These are phyloP conservation scores for Acanthochlamys bracteata DNA, from an alignment of 106 monocot species.

Conservation along the genomic window DNA sequence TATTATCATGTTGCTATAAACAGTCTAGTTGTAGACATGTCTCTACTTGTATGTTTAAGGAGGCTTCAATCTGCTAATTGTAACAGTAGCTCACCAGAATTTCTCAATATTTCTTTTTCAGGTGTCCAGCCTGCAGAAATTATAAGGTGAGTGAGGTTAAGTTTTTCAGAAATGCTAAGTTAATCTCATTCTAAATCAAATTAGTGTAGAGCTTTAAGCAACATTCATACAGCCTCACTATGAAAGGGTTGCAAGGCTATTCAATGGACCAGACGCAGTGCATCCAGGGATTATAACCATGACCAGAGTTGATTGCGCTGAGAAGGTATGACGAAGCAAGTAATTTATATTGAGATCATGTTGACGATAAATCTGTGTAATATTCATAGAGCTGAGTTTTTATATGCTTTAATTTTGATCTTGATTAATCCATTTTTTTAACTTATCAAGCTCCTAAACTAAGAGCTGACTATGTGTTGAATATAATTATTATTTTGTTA, in stretches of 20 bases:
- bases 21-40: neutral
- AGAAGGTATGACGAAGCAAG: conserved; percentile 41
- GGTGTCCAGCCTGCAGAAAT: conserved; percentile 99
- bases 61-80: neutral
- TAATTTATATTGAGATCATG: neutral
- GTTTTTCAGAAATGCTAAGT: neutral
- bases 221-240: conserved; percentile 74
- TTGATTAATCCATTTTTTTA: neutral
- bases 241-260: conserved; percentile 91
- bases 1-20: too few species aligned
- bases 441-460: too few species aligned
- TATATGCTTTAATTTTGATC: neutral
- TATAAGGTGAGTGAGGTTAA: conserved; percentile 68
- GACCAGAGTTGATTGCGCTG: conserved; percentile 88
- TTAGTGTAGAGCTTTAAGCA: neutral
- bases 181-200: conserved; percentile 7
- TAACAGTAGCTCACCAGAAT: neutral
- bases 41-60: neutral
- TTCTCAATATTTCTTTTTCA: conserved; percentile 12
- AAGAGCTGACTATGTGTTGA: neutral
- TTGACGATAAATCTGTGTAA: neutral
- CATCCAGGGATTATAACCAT: conserved; percentile 87
- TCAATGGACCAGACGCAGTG: conserved; percentile 85
- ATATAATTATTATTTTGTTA: too few species aligned
- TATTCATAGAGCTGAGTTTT: neutral